Evolutionary conservation across 2,329 filamentous ascomycete genomes (phyloP).

Genomic region (Aureobasidium sp.): DNA sequence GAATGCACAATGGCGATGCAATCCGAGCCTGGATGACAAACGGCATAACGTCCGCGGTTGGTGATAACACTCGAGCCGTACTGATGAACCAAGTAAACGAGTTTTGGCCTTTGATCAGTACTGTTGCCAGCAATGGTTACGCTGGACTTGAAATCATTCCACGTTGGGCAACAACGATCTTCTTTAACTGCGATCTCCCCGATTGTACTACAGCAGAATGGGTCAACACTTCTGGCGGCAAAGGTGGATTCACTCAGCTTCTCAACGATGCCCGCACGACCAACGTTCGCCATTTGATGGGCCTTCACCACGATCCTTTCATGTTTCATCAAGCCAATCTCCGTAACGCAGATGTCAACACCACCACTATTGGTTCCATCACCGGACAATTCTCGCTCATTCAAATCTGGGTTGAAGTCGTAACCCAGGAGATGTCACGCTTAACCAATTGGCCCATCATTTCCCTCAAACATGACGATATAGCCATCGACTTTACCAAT

Average conservation of each 20-base stretch:
- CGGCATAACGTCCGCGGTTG: conserved; percentile 54
- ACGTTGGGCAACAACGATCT: conserved; percentile 56
- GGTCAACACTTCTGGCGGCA: conserved; percentile 51
- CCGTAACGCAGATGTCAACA: conserved; percentile 42
- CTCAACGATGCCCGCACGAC: conserved; percentile 45
- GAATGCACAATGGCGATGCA: conserved; percentile 57
- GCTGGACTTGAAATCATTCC: conserved; percentile 51
- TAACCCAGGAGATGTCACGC: conserved; percentile 48
- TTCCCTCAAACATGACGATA: conserved; percentile 50
- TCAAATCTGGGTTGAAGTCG: conserved; percentile 50
- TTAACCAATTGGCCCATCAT: conserved; percentile 49
- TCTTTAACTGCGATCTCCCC: conserved; percentile 56
- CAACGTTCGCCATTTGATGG: conserved; percentile 51
- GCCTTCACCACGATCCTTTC: conserved; percentile 49
- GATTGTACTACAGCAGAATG: conserved; percentile 53
- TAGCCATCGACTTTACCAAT: conserved; percentile 44
- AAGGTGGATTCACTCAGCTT: conserved; percentile 47
- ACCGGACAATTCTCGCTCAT: conserved; percentile 45
- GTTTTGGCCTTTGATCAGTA: conserved; percentile 52
- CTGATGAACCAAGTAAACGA: conserved; percentile 46
- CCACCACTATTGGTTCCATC: conserved; percentile 44
- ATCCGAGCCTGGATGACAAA: conserved; percentile 53
- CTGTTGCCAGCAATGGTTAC: conserved; percentile 45
- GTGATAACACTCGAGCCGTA: conserved; percentile 53
- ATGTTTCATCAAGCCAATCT: conserved; percentile 61